Base-by-base conservation (phyloP, 768 basidiomycete genomes). In the Boletus rufocinnamomeus region DNA sequence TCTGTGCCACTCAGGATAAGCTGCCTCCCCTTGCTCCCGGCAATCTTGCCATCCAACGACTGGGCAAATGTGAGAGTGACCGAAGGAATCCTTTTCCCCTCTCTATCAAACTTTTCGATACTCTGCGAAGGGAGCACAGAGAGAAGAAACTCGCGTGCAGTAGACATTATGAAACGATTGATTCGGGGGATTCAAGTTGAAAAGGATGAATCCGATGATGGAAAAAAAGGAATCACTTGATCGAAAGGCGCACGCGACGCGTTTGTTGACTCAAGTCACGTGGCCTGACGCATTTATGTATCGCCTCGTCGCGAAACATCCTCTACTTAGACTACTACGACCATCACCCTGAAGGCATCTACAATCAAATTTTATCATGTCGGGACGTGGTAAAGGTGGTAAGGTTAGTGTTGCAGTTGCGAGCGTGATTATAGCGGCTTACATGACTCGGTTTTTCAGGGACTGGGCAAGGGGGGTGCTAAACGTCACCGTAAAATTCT, bases 51-150 rank as follows among this genome's bases (percentile, higher is more conserved):
- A 74, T 99, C 91, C 53, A 91, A 74, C 3, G 91, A 93, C 68
- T 93, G 91, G 3, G 91, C 92, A 67, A 91, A 93, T 3, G 91
- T 91, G 21, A 93, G 75, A 0, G 91, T 93, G n/a, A 93, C 84
- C 52, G 77, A 77, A 0, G 89, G 88, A 10, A 83, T 76, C 9
- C 56, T 64, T 32, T 34, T 30, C 4, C 63, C 61, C 1, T 64
- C 63, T 49, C 45, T 35, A 44, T 66, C 63, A 4, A 54, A 4
- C 37, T 67, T 65, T 44, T 64, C 60, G 8, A 34, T 38, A 2
- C 6, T 40, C 38, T 46, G 46, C 4, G 61, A 30, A 44, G 72
- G 69, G 21, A 73, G 66, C 11, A 73, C 68, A 11, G 71, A 68
- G 37, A 65, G 61, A 38, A 73, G 66, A 55, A 73, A 74, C 2